Conservation (phyloP, 2,329 filamentous ascomycete genomes). For the Talaromyces piceae region DNA sequence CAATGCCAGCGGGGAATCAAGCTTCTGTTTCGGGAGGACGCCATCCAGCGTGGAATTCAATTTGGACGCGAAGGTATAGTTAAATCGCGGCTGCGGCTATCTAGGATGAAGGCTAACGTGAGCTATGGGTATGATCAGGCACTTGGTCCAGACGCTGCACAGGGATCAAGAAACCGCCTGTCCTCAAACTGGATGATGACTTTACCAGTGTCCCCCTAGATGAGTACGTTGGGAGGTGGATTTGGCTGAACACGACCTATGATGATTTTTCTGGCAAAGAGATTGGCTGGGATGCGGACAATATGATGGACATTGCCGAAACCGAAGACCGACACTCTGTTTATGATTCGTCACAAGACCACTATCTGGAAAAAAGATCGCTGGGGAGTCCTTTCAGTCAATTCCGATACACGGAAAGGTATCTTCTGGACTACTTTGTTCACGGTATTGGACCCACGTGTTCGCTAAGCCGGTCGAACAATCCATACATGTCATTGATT, state of each 20-base stretch:
- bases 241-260: slow-evolving; percentile 21
- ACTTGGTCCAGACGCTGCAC: slow-evolving; percentile 10
- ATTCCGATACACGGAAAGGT: slow-evolving; percentile 5
- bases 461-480: slow-evolving; percentile 21
- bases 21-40: slow-evolving; percentile 24
- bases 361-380: background rate
- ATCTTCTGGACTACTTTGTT: slow-evolving; percentile 24
- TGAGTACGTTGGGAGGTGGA: slow-evolving; percentile 16
- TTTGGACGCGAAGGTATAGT: slow-evolving; percentile 19
- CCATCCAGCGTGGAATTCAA: slow-evolving; percentile 21
- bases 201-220: slow-evolving; percentile 7
- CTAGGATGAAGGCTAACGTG: background rate
- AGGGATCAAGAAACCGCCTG: slow-evolving; percentile 7
- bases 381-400: slow-evolving; percentile 5
- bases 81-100: background rate
- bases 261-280: slow-evolving; percentile 13
- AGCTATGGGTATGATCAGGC: background rate
- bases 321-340: slow-evolving; percentile 2
- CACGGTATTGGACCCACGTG: slow-evolving; percentile 23
- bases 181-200: slow-evolving; percentile 6
- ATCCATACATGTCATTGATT: slow-evolving; percentile 23
- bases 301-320: background rate
- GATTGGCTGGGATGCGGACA: background rate
- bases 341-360: background rate
- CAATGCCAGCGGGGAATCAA: slow-evolving; percentile 19